Evolutionary conservation across 2,329 filamentous ascomycete species (phyloP).

Genomic region (Claviceps fusiformis): DNA sequence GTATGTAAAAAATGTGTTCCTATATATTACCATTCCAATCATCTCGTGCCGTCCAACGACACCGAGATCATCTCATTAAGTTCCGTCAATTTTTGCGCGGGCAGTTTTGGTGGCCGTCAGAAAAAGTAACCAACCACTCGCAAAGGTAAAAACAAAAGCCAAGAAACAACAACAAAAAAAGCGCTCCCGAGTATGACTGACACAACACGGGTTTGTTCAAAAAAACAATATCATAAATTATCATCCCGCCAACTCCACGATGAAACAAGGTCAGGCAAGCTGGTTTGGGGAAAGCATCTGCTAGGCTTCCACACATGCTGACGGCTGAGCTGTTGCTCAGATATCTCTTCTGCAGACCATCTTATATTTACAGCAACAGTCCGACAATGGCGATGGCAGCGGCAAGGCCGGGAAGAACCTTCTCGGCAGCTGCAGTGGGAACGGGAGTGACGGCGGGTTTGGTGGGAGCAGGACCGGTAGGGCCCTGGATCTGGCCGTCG

Average conservation of each 20-base stretch:
- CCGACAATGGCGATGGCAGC: slow-evolving; percentile 9
- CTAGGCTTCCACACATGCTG: neutral
- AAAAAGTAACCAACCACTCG: neutral
- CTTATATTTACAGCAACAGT: slow-evolving; percentile 8
- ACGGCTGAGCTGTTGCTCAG: neutral
- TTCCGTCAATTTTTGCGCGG: neutral
- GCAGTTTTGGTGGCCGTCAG: neutral
- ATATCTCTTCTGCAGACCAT: neutral
- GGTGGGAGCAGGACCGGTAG: slow-evolving; percentile 11
- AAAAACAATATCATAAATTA: neutral
- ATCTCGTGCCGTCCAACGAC: neutral
- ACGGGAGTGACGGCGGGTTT: slow-evolving; percentile 12
- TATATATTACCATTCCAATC: slow-evolving; percentile 2
- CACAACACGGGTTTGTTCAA: neutral
- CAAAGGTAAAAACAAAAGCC: neutral
- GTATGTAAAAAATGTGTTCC: neutral
- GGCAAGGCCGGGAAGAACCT: slow-evolving; percentile 5
- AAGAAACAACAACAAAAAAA: neutral
- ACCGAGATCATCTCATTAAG: neutral
- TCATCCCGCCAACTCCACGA: neutral
- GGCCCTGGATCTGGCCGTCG: slow-evolving; percentile 33
- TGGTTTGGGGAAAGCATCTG: too few species aligned
- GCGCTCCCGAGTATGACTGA: neutral
- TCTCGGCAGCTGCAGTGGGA: slow-evolving; percentile 5
- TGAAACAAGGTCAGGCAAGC: neutral